phyloP scores from a whole-genome alignment of 495 filamentous ascomycete species.

The Podospora pseudopauciseta region DNA sequence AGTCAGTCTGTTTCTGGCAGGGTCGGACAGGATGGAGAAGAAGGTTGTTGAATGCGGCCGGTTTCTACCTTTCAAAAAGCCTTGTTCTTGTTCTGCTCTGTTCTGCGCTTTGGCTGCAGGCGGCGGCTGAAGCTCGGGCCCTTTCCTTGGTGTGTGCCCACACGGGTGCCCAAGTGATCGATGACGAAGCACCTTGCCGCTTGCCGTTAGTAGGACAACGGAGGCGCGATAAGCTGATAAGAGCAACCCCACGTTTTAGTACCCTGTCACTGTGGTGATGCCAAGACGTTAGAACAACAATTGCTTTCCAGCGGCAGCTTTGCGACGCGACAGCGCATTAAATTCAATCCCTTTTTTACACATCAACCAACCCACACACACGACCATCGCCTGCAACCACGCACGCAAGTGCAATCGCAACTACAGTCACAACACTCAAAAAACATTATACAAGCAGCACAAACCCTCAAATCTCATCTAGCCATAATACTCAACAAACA shows the following conservation, averaged over 20 bases:
- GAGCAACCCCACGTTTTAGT: background rate
- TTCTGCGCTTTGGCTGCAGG: slow-evolving; percentile 4
- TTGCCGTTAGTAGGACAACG: background rate
- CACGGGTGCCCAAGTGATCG: slow-evolving; percentile 17
- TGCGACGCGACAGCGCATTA: slow-evolving; percentile 7
- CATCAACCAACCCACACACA: background rate
- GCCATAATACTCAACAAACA: no score
- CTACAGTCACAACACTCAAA: background rate
- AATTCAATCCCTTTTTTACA: background rate
- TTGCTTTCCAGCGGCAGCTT: background rate
- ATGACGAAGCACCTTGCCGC: slow-evolving; percentile 28
- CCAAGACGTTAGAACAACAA: slow-evolving; percentile 14
- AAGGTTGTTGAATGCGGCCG: background rate
- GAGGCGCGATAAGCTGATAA: slow-evolving; percentile 34
- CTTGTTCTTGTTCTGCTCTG: background rate
- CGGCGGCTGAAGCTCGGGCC: slow-evolving; percentile 18
- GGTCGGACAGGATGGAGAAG: slow-evolving; percentile 3
- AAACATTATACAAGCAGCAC: no score
- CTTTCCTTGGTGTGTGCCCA: slow-evolving; percentile 23
- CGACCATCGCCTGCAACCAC: background rate
- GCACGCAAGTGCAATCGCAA: background rate
- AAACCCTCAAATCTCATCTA: no score
- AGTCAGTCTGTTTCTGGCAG: background rate
- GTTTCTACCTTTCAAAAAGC: background rate
- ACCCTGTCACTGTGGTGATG: slow-evolving; percentile 25